These are phyloP conservation scores for Yamadazyma trypodendri DNA, from an alignment of 1,139 yeast species.

Conservation along the genomic window DNA sequence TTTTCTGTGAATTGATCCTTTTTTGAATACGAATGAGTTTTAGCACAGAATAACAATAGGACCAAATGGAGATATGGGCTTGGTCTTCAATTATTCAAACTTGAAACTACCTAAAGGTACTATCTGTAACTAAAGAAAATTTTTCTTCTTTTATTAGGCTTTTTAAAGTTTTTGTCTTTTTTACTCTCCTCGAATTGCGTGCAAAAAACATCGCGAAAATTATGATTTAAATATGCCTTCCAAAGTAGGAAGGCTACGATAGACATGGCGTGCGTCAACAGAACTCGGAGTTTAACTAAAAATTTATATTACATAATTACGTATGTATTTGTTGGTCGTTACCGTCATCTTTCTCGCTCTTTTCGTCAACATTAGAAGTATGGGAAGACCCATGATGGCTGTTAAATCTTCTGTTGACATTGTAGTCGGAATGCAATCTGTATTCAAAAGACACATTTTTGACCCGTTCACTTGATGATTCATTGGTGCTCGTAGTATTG, in stretches of 20 bases:
- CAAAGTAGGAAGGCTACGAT: background rate
- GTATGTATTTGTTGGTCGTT: background rate
- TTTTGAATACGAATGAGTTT: too few species aligned
- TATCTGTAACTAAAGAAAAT: background rate
- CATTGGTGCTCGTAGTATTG: conserved; percentile 29
- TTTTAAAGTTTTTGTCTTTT: background rate
- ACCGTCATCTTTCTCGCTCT: background rate
- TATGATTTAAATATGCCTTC: background rate
- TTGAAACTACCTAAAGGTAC: background rate
- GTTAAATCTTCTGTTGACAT: conserved; percentile 1
- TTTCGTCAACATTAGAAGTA: background rate
- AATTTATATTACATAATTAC: conserved; percentile 1
- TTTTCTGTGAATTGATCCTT: background rate
- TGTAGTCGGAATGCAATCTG: conserved; percentile 27
- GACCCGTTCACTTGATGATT: conserved; percentile 35
- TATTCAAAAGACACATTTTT: conserved; percentile 48
- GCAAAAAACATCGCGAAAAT: conserved; percentile 8
- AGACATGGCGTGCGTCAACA: background rate
- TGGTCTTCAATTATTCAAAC: too few species aligned
- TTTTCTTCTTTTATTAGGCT: background rate
- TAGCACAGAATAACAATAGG: too few species aligned
- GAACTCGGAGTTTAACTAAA: background rate
- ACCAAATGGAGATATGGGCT: too few species aligned
- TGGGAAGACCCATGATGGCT: background rate
- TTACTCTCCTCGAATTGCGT: conserved; percentile 1